Conservation (phyloP, 2,329 filamentous ascomycete species). For the Cercospora janseana region DNA sequence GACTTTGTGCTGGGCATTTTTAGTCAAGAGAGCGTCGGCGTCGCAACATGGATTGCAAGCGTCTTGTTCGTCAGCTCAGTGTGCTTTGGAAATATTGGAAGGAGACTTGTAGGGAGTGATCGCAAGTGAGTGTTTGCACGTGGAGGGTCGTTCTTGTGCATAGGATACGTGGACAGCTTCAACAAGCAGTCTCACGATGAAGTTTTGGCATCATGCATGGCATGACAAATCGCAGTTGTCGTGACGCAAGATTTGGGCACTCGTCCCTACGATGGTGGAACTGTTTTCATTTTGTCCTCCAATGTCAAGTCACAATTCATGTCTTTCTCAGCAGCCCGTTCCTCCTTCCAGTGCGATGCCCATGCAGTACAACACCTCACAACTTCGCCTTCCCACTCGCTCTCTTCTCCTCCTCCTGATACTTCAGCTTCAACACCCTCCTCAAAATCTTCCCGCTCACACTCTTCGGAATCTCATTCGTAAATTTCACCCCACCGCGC, state of each 20-base stretch:
- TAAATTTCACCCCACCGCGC: constrained; percentile 58
- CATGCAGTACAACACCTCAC: too few relatives aligned
- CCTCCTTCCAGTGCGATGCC: too few relatives aligned
- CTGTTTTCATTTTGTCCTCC: too few relatives aligned
- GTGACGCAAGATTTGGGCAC: too few relatives aligned
- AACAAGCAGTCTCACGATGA: constrained; percentile 5
- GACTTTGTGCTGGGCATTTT: constrained; percentile 49
- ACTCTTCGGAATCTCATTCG: constrained; percentile 69
- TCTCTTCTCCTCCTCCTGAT: constrained; percentile 42
- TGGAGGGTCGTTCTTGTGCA: not conserved
- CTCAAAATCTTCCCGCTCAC: constrained; percentile 72
- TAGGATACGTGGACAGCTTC: constrained; percentile 4
- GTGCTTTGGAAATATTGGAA: constrained; percentile 93
- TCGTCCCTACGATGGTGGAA: too few relatives aligned
- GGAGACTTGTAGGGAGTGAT: constrained; percentile 54
- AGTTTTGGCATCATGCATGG: too few relatives aligned
- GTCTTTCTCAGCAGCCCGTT: too few relatives aligned
- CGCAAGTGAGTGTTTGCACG: not conserved
- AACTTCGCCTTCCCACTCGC: constrained; percentile 45
- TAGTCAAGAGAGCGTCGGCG: constrained; percentile 64
- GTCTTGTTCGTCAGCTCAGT: constrained; percentile 93
- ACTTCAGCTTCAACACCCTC: constrained; percentile 54
- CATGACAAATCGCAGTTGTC: too few relatives aligned
- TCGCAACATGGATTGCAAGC: constrained; percentile 85
- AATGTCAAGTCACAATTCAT: too few relatives aligned